A percentile compares a stretch with the other conserved stretches of the same genome.
Evolutionary conservation across 2,329 filamentous ascomycete species (phyloP).

Genomic region (Talaromyces marneffei): DNA sequence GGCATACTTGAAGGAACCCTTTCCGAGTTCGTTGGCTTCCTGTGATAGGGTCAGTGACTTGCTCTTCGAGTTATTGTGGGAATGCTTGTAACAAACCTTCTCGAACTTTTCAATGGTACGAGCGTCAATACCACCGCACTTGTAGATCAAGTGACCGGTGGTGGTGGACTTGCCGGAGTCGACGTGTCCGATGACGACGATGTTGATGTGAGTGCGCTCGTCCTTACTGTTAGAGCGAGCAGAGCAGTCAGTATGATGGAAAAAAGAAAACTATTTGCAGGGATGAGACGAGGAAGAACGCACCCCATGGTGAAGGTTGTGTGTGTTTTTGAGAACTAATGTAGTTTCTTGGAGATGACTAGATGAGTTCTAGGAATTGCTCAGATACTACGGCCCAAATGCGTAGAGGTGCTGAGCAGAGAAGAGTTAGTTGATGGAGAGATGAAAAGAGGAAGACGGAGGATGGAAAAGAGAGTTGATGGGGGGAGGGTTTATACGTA

Average conservation of each 20-base stretch:
- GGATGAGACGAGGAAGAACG: slow-evolving; percentile 23
- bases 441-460: slow-evolving; percentile 21
- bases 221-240: slow-evolving; percentile 65
- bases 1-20: slow-evolving; percentile 99
- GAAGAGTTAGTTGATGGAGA: slow-evolving; percentile 20
- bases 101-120: slow-evolving; percentile 99
- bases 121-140: slow-evolving; percentile 99
- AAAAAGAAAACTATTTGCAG: too few relatives aligned
- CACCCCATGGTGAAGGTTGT: slow-evolving; percentile 58
- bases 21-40: slow-evolving; percentile 98
- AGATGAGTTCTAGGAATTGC: slow-evolving; percentile 40
- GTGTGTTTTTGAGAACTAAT: slow-evolving; percentile 36
- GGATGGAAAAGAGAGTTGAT: slow-evolving; percentile 17
- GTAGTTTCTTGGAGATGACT: slow-evolving; percentile 45
- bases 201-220: slow-evolving; percentile 93
- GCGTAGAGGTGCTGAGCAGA: slow-evolving; percentile 47
- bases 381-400: slow-evolving; percentile 47
- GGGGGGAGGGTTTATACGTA: slow-evolving; percentile 37
- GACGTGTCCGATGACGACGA: slow-evolving; percentile 99
- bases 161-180: slow-evolving; percentile 99
- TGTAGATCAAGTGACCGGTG: slow-evolving; percentile 97
- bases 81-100: slow-evolving; percentile 65
- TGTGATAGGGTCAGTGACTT: slow-evolving; percentile 36
- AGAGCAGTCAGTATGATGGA: slow-evolving; percentile 13
- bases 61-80: not conserved